Conservation (phyloP, 768 basidiomycete genomes). For the Strobilomyces confusus region DNA sequence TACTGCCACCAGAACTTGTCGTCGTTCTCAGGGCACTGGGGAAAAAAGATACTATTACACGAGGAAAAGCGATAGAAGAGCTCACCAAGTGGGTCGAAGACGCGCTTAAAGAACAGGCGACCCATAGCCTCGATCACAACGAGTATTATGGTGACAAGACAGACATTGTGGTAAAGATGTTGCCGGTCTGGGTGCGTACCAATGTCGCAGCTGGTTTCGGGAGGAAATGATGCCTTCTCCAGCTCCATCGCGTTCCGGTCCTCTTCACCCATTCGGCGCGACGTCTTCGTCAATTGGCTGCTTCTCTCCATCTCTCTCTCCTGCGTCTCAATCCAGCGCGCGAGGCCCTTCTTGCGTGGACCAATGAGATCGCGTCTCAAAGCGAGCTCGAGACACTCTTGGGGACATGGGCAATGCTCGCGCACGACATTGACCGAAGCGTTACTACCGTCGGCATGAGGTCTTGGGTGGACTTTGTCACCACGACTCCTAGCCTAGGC, state of each 20-base stretch:
- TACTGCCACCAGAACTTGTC: constrained; percentile 75
- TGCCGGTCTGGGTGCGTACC: constrained; percentile 86
- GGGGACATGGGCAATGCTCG: constrained; percentile 70
- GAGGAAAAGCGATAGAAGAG: constrained; percentile 82
- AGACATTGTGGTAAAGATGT: constrained; percentile 47
- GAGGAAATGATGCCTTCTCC: constrained; percentile 5
- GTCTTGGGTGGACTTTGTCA: constrained; percentile 48
- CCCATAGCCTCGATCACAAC: constrained; percentile 25
- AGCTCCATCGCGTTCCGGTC: constrained; percentile 86
- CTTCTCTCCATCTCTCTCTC: constrained; percentile 59
- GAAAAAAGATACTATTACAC: constrained; percentile 89
- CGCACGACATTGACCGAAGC: constrained; percentile 66
- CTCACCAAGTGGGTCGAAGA: constrained; percentile 64
- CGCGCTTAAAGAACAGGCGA: constrained; percentile 41
- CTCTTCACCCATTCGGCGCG: constrained; percentile 79
- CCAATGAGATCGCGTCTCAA: constrained; percentile 44
- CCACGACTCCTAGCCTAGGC: constrained; percentile 2
- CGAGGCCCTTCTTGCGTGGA: constrained; percentile 46
- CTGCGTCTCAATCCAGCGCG: constrained; percentile 51
- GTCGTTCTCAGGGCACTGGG: constrained; percentile 75
- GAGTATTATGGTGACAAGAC: constrained; percentile 13
- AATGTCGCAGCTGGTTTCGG: neutral
- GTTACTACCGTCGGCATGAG: constrained; percentile 49
- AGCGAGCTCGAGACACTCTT: constrained; percentile 55
- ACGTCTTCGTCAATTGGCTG: constrained; percentile 61